Base-by-base conservation (phyloP, 2,329 filamentous ascomycete species). In the Didymella pinodella region DNA sequence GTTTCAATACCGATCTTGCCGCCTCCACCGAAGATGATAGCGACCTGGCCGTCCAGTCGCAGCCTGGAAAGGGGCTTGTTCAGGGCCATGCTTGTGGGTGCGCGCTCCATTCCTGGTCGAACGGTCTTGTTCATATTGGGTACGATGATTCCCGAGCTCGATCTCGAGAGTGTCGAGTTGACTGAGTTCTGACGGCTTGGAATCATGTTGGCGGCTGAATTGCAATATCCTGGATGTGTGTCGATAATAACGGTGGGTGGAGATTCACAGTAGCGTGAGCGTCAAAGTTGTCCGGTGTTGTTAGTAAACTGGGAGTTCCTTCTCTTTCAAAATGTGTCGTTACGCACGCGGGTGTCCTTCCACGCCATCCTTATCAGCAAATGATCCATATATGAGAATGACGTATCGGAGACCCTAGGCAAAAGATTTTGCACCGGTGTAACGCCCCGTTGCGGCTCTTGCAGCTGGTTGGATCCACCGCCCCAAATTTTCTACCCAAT, bases 1-100 rank as follows among this genome's bases (percentile, higher is more conserved):
- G 74, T 76, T 62, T 77, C 75, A 14, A 77, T 67, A 59, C 68
- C 72, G 25, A 75, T 71, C 46, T 72, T 73, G 40, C 71, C 70
- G 36, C 67, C 73, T 20, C 71, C 73, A 32, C 73, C 73, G 1
- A 71, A 74, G 63, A 76, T 74, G 52, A 76, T 57, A 26, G 71
- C 71, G 28, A 76, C 72, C 59, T 70, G 72, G 41, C 68, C 67
- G 14, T 67, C 66, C 12, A 76, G 67, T 18, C 72, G 70, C 54
- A 74, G 68, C 32, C 72, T 69, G 25, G 69, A 69, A 7, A 74
- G 65, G 4, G 72, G 72, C 38, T 62, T 59, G 20, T 63, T 66
- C 57, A 69, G 65, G 46, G 71, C 65, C 43, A 65, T 71, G 20
- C 65, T 67, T 31, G 71, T 72, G 26, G 70, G 66, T 40, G 68